Base-by-base conservation (phyloP, 2,329 filamentous ascomycete genomes). In the Furcasterigmium furcatum region DNA sequence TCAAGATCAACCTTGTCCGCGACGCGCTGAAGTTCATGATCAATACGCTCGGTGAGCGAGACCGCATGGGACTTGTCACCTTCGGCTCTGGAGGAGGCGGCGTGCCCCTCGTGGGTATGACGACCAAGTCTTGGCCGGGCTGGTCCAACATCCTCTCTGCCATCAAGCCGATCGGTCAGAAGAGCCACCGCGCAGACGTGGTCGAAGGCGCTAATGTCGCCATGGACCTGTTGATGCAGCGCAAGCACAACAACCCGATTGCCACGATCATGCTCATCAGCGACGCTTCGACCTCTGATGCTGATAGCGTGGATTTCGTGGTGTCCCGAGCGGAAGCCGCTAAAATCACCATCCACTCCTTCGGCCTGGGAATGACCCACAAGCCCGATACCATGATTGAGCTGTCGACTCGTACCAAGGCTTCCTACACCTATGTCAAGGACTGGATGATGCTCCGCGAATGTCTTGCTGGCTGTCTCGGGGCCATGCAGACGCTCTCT, bases 371-470 rank as follows among this genome's bases (percentile, higher is more conserved):
- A 43, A 84, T 96, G 73, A 97, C 92, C 1, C 94, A 99, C 68
- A 97, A 97, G 68, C 94, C 94, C 5, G 94, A 99, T 62, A 96
- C 91, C 1, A 95, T 99, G 91, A 96, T 99, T 52, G 92, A 97
- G 67, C 74, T 99, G 12, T 97, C 94, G 1, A 94, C 88, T 7
- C 81, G 91, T 49, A 99, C 94, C 4, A 99, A 97, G 70, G 94
- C 91, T 5, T 95, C 91, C 2, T 99, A 97, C 61, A 95, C 91
- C 2, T 99, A 97, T 59, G 91, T 99, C 55, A 99, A 97, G 69
- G 94, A 99, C 65, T 99, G 94, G 94, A 97, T 97, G 92, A 99
- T 97, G 92, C 79, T 99, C 29, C 86, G 94, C 22, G 94, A 99
- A 65, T 97, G 94, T 63, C 78, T 96, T 38, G 94, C 91, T 20